phyloP scores from a whole-genome alignment of 2,329 filamentous ascomycete genomes.

The Ophiosphaerella korrae region DNA sequence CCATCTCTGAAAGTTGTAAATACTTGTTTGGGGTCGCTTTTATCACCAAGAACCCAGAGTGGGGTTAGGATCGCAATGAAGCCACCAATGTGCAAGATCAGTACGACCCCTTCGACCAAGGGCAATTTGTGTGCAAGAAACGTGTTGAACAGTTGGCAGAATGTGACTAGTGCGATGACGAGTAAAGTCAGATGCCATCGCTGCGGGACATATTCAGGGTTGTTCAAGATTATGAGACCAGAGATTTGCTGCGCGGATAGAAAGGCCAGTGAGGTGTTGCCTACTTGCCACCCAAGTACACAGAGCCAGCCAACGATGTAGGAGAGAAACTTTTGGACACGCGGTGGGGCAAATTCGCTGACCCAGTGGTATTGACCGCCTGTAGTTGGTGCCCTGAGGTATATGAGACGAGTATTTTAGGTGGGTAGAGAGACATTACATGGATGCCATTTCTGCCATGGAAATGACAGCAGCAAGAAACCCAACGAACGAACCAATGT shows the following conservation, averaged over 20 bases:
- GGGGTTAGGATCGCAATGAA: constrained; percentile 56
- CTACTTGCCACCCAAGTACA: constrained; percentile 54
- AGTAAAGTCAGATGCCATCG: constrained; percentile 56
- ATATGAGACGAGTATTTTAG: background rate
- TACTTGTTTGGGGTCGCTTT: constrained; percentile 45
- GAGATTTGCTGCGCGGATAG: constrained; percentile 50
- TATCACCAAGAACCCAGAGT: constrained; percentile 33
- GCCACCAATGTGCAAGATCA: constrained; percentile 55
- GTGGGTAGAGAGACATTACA: background rate
- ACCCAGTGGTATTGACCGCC: constrained; percentile 43
- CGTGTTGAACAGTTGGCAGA: constrained; percentile 49
- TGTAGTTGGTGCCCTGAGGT: constrained; percentile 33
- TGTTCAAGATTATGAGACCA: constrained; percentile 44
- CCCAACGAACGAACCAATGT: constrained; percentile 6
- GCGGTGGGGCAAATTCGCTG: constrained; percentile 45
- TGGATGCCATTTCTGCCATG: constrained; percentile 23
- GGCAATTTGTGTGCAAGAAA: constrained; percentile 47
- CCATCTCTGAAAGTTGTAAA: constrained; percentile 54
- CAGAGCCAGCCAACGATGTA: constrained; percentile 53
- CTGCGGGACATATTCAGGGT: constrained; percentile 45
- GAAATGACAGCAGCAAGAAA: constrained; percentile 5
- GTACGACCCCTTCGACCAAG: constrained; percentile 7
- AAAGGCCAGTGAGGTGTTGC: constrained; percentile 50
- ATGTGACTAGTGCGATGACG: constrained; percentile 46
- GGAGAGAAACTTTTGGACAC: constrained; percentile 46